phyloP scores from a whole-genome alignment of 169 alveolate genomes.

The Toxoplasma gondii region DNA sequence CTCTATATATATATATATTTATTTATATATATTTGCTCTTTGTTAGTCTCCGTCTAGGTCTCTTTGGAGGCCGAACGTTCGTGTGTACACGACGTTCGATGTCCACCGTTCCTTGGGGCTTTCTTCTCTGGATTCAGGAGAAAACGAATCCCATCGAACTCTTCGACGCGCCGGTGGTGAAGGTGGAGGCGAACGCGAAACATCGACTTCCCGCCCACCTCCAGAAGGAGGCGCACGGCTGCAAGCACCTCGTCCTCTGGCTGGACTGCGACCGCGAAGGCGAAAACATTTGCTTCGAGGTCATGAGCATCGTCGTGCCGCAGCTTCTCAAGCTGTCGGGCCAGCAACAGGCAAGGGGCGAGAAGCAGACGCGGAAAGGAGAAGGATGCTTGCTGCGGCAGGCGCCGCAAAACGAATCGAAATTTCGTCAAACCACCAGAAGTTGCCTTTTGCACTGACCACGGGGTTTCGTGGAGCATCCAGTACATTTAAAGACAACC shows the following conservation, averaged over 20 bases:
- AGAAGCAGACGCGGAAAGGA: neutral
- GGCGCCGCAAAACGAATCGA: too few species aligned
- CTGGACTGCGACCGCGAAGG: constrained; percentile 99
- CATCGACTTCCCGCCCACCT: constrained; percentile 86
- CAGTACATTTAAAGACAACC: too few species aligned
- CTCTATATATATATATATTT: too few species aligned
- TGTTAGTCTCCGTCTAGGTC: too few species aligned
- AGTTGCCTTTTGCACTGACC: too few species aligned
- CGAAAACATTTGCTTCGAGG: constrained; percentile 99
- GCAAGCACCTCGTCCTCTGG: constrained; percentile 95
- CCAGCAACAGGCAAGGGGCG: constrained; percentile 69
- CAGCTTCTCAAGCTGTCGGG: constrained; percentile 47
- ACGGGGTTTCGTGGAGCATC: too few species aligned
- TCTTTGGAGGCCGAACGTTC: too few species aligned
- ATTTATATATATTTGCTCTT: too few species aligned
- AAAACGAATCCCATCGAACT: constrained; percentile 92
- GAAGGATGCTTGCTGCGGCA: neutral
- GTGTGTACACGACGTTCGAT: too few species aligned
- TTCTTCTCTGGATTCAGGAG: too few species aligned
- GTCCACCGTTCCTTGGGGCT: too few species aligned
- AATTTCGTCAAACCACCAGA: too few species aligned
- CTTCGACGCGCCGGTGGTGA: constrained; percentile 94
- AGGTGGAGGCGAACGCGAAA: constrained; percentile 84
- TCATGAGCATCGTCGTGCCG: constrained; percentile 77
- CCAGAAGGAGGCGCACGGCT: constrained; percentile 88